Base-by-base conservation (phyloP, 2,329 filamentous ascomycete genomes). In the Hypoxylon sp. region DNA sequence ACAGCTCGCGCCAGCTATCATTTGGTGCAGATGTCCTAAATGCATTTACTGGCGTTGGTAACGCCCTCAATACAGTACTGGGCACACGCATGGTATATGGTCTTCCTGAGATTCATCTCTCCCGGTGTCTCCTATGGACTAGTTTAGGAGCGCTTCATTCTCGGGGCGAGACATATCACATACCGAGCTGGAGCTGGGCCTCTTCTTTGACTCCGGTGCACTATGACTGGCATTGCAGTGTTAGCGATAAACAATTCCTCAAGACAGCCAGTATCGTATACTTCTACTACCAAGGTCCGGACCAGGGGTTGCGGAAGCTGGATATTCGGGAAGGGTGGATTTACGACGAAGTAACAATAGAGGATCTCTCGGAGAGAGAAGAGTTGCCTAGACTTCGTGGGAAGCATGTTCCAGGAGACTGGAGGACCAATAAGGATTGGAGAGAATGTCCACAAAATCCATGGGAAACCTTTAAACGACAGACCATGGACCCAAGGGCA, bases 131-230 rank as follows among this genome's bases (percentile, higher is more conserved):
- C 23, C 17, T 43, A 7, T 59, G 56, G 56, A 23, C 31, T 9
- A 37, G 37, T 4, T 30, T 30, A 3, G 30, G 45, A 1, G 20
- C 29, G 2, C 7, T 42, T n/a, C 29, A 36, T 3, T 21, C 12
- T 16, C 13, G 44, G 6, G 38, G 41, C 5, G 44, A 55, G 9
- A n/a, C 32, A 23, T 26, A 40, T 15, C 8, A 32, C 3, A 47
- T 57, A n/a, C 46, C 45, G 7, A 57, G 53, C 23, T 59, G 53
- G 57, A 54, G 38, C 16, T 49, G 37, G 44, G 51, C 34, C 12
- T 32, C 43, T n/a, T 43, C 46, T 8, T 11, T 45, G 12, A 34
- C 30, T 26, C 7, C 35, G 21, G 21, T 60, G n/a, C 12, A 27
- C 11, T 60, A 52, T 29, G 36, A 31, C 7, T 42, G n/a, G 36